Conservation (phyloP, 768 basidiomycete genomes). For the Xerocomus spinulosus region DNA sequence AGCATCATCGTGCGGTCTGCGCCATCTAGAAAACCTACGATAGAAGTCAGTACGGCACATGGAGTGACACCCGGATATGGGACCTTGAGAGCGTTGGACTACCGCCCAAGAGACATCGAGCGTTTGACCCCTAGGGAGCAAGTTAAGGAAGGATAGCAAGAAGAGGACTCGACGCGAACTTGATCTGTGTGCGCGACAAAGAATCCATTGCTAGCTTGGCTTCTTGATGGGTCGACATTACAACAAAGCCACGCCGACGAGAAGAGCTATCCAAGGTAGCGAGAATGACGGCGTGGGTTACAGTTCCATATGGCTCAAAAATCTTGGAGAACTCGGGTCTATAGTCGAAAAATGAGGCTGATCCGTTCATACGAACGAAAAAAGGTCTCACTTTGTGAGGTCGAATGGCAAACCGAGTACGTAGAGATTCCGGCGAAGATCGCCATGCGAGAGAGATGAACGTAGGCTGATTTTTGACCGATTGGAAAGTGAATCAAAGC, state of each 20-base stretch:
- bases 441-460: constrained; percentile 27
- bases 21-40: constrained; percentile 71
- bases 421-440: constrained; percentile 72
- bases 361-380: background rate
- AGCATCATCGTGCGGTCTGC: constrained; percentile 70
- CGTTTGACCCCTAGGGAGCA: constrained; percentile 53
- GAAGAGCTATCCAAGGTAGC: constrained; percentile 83
- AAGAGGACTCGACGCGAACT: constrained; percentile 41
- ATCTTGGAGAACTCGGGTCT: constrained; percentile 55
- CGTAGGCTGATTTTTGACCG: background rate
- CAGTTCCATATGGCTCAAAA: constrained; percentile 62
- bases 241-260: constrained; percentile 76
- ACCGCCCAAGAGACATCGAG: constrained; percentile 87
- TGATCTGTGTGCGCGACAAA: constrained; percentile 64
- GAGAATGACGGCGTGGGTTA: constrained; percentile 73
- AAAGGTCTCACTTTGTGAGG: constrained; percentile 58
- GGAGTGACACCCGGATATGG: background rate
- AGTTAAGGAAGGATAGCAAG: constrained; percentile 1
- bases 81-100: constrained; percentile 81
- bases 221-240: constrained; percentile 72
- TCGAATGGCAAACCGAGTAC: constrained; percentile 82
- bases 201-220: constrained; percentile 64
- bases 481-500: constrained; percentile 34
- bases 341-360: background rate
- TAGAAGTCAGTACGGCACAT: constrained; percentile 3